Conservation (phyloP, 345 rosid genomes). For the Anacardium occidentale region DNA sequence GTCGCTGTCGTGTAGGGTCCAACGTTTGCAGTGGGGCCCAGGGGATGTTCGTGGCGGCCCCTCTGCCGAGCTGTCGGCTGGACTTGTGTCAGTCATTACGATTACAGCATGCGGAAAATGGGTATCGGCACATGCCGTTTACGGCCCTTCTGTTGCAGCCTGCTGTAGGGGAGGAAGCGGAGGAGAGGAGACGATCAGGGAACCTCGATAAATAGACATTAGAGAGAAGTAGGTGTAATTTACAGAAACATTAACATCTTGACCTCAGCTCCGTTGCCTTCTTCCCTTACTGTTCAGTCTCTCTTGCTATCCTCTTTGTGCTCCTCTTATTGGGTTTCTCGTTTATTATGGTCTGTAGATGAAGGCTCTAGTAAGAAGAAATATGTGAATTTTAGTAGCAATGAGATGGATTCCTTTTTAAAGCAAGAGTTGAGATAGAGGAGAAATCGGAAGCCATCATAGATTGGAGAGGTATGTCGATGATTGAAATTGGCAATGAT, state of each 20-base stretch:
- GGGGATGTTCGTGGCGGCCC: conserved; percentile 17
- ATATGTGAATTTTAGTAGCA: neutral
- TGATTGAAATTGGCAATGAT: no score
- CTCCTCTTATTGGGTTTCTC: neutral
- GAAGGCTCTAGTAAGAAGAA: neutral
- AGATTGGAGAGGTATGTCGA: no score
- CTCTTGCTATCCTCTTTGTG: neutral
- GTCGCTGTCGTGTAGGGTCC: conserved; percentile 31
- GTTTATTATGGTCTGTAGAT: neutral
- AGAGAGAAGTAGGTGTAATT: neutral
- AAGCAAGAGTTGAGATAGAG: neutral
- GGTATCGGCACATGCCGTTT: conserved; percentile 54
- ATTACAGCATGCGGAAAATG: conserved; percentile 25
- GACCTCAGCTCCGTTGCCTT: neutral
- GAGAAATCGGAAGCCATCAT: neutral
- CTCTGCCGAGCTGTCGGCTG: conserved; percentile 40
- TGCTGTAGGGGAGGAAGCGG: conserved; percentile 11
- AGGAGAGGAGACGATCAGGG: conserved; percentile 13
- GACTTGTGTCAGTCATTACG: conserved; percentile 38
- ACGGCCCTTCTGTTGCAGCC: conserved; percentile 58
- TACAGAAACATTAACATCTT: neutral
- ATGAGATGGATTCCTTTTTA: neutral
- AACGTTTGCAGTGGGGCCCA: neutral
- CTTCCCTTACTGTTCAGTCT: neutral
- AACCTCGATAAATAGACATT: conserved; percentile 5